Percentiles rank a stretch among this genome's conserved stretches.
These are phyloP conservation scores for Colletotrichum tabaci DNA, from an alignment of 2,329 filamentous ascomycete genomes.

Conservation along the genomic window DNA sequence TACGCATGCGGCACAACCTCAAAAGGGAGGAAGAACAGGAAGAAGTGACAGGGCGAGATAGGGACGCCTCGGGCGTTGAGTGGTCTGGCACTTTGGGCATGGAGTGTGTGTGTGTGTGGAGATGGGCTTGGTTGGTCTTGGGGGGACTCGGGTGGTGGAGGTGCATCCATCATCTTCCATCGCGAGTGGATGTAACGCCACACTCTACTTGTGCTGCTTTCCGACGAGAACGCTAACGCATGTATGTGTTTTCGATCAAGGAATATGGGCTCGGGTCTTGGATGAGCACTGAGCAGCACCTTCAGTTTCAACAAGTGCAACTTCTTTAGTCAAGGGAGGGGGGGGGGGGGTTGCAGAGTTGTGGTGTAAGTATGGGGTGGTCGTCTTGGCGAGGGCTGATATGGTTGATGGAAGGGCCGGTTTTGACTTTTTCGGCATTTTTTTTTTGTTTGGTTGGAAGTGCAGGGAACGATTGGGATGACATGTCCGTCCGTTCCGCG, in stretches of 20 bases:
- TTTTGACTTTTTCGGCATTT: background rate
- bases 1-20: slow-evolving; percentile 20
- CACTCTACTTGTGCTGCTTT: background rate
- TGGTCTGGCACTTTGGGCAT: slow-evolving; percentile 18
- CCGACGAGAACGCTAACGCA: slow-evolving; percentile 7
- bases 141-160: too few relatives aligned
- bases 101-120: background rate
- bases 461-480: slow-evolving; percentile 29
- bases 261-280: background rate
- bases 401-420: background rate
- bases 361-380: background rate
- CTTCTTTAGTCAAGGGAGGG: background rate
- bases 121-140: background rate
- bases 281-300: background rate
- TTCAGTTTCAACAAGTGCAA: background rate
- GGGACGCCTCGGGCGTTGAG: slow-evolving; percentile 33
- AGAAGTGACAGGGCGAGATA: slow-evolving; percentile 9
- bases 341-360: too few relatives aligned
- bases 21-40: background rate
- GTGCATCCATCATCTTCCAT: background rate
- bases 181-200: background rate
- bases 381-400: background rate
- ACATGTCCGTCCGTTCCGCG: slow-evolving; percentile 22
- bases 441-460: background rate
- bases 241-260: slow-evolving; percentile 35